phyloP scores from a whole-genome alignment of 768 basidiomycete species.

The Candolleomyces eurysporus region DNA sequence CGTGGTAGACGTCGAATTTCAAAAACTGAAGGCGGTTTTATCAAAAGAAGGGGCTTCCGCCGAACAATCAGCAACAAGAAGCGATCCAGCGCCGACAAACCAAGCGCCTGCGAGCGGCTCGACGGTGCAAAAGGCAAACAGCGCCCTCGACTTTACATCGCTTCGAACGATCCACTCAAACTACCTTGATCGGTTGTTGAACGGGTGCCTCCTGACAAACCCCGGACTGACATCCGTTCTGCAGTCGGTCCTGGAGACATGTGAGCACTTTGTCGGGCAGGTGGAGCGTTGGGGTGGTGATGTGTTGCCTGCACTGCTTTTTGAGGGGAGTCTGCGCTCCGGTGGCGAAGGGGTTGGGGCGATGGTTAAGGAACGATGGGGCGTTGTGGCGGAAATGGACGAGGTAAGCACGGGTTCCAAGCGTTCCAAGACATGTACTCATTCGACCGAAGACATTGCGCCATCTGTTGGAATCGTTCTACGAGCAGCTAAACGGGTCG shows the following conservation, averaged over 20 bases:
- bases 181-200: conserved; percentile 76
- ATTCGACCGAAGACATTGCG: conserved; percentile 56
- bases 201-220: conserved; percentile 78
- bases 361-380: conserved; percentile 69
- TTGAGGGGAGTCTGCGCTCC: conserved; percentile 71
- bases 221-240: conserved; percentile 57
- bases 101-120: conserved; percentile 15
- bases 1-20: conserved; percentile 83
- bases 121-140: conserved; percentile 19
- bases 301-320: conserved; percentile 78
- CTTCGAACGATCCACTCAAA: conserved; percentile 78
- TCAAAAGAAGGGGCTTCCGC: conserved; percentile 25
- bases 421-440: neutral
- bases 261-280: conserved; percentile 83
- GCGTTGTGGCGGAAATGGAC: conserved; percentile 71
- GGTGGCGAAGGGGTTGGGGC: conserved; percentile 61
- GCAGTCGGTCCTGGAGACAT: conserved; percentile 74
- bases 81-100: neutral
- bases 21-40: conserved; percentile 63
- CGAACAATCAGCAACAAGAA: conserved; percentile 10
- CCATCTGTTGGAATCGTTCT: conserved; percentile 68
- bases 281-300: conserved; percentile 93
- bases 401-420: conserved; percentile 47
- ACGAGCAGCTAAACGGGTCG: conserved; percentile 73
- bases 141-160: conserved; percentile 78